phyloP scores from a whole-genome alignment of 768 basidiomycete genomes.

The Pisolithus tinctorius region DNA sequence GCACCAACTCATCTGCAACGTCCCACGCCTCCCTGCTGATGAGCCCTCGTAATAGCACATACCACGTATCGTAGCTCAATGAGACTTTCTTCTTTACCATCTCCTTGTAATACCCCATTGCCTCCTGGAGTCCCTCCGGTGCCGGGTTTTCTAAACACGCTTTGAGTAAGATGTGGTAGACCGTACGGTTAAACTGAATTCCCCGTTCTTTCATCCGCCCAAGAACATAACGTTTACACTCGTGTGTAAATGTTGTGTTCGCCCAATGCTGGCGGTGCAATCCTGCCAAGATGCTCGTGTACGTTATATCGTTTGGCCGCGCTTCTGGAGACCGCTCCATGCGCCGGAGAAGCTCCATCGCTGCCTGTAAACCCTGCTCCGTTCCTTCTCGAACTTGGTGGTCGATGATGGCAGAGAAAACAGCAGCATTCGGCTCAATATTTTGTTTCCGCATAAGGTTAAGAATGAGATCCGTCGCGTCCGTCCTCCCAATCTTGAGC shows the following conservation, averaged over 20 bases:
- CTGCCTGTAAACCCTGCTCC: constrained; percentile 48
- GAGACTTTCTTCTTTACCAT: constrained; percentile 46
- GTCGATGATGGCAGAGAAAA: constrained; percentile 76
- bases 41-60: constrained; percentile 65
- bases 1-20: constrained; percentile 52
- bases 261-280: constrained; percentile 57
- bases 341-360: constrained; percentile 59
- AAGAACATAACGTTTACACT: constrained; percentile 45
- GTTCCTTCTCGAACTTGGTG: constrained; percentile 56
- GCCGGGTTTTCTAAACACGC: constrained; percentile 51
- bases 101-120: constrained; percentile 52
- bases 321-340: constrained; percentile 60
- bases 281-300: constrained; percentile 71
- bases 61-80: constrained; percentile 65
- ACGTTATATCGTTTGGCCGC: constrained; percentile 73
- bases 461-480: constrained; percentile 60
- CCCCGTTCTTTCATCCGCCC: constrained; percentile 51
- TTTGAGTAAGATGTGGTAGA: constrained; percentile 74
- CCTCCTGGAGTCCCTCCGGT: constrained; percentile 45
- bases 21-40: constrained; percentile 50
- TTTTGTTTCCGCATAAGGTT: constrained; percentile 72
- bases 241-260: constrained; percentile 35
- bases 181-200: constrained; percentile 50
- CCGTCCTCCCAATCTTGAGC: constrained; percentile 56
- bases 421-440: constrained; percentile 65